phyloP scores from a whole-genome alignment of 2,329 filamentous ascomycete species.

The Aspergillus sp. region DNA sequence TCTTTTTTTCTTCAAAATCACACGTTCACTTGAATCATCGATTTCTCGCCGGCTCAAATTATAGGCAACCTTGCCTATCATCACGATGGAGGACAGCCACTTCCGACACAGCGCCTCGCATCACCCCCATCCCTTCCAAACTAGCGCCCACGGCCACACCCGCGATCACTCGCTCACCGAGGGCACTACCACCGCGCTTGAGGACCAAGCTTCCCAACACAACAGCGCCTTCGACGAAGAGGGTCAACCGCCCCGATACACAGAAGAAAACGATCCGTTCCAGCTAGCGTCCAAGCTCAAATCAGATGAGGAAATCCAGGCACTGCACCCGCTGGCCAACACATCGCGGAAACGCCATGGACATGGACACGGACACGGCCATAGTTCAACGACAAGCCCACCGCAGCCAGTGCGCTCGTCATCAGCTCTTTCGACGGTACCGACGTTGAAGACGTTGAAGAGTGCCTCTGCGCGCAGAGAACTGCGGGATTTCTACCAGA shows the following conservation, averaged over 20 bases:
- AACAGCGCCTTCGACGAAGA: conserved; percentile 43
- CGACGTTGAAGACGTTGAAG: conserved; percentile 13
- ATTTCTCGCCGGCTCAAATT: not conserved
- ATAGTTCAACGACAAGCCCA: conserved; percentile 65
- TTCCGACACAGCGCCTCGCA: conserved; percentile 14
- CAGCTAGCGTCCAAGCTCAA: conserved; percentile 76
- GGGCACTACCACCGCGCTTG: conserved; percentile 43
- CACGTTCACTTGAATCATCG: too few species aligned
- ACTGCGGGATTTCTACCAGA: conserved; percentile 79
- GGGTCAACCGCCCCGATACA: conserved; percentile 55
- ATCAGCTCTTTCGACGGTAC: conserved; percentile 36
- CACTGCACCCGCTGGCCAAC: conserved; percentile 69
- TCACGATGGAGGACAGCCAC: conserved; percentile 12
- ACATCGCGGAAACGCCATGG: conserved; percentile 68
- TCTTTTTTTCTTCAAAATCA: not conserved
- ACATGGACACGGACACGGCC: conserved; percentile 32
- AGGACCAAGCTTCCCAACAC: conserved; percentile 28
- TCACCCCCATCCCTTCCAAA: conserved; percentile 2
- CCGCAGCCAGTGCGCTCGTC: conserved; percentile 55
- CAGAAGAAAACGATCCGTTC: conserved; percentile 73
- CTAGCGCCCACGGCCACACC: not conserved
- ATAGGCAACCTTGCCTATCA: not conserved
- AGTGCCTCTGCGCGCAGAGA: conserved; percentile 15
- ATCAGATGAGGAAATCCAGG: conserved; percentile 70
- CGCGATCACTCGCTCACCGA: conserved; percentile 7